A percentile compares a stretch with the other conserved stretches of the same genome.
Conservation (phyloP, 805 yeast genomes). For the Jamesozyma jinghongensis region DNA sequence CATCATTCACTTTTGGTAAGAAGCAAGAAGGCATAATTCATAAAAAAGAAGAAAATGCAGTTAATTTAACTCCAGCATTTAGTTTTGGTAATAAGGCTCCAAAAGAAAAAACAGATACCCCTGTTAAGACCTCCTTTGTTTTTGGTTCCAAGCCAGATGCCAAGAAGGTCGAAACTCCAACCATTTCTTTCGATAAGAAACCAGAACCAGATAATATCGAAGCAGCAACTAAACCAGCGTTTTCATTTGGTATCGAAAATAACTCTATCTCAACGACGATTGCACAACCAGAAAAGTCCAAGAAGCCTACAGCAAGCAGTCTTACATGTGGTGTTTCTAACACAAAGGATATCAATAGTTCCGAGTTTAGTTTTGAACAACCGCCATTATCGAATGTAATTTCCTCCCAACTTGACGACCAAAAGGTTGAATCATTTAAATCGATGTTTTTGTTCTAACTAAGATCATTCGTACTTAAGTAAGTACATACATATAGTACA, state of each 20-base stretch:
- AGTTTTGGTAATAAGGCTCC: too few relatives aligned
- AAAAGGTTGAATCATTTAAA: slow-evolving; percentile 16
- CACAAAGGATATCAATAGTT: background rate
- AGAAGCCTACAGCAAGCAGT: background rate
- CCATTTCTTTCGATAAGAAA: background rate
- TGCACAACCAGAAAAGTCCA: background rate
- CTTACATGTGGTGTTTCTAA: background rate
- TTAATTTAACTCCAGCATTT: too few relatives aligned
- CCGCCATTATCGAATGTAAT: slow-evolving; percentile 14
- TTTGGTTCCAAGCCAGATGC: background rate
- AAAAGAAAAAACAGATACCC: too few relatives aligned
- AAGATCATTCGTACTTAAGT: background rate
- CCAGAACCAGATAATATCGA: background rate
- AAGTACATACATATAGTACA: background rate
- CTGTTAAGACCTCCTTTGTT: too few relatives aligned
- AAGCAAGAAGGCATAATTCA: too few relatives aligned
- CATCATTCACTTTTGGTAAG: too few relatives aligned
- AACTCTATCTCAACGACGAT: background rate
- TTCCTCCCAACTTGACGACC: slow-evolving; percentile 10
- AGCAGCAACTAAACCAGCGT: background rate
- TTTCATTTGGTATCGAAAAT: background rate
- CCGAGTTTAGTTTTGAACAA: slow-evolving; percentile 14
- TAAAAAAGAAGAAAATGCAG: too few relatives aligned
- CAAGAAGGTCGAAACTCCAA: too few relatives aligned
- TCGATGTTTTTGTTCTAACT: slow-evolving; percentile 17